Base-by-base conservation (phyloP, 768 basidiomycete genomes). In the Austroboletus eburneus region DNA sequence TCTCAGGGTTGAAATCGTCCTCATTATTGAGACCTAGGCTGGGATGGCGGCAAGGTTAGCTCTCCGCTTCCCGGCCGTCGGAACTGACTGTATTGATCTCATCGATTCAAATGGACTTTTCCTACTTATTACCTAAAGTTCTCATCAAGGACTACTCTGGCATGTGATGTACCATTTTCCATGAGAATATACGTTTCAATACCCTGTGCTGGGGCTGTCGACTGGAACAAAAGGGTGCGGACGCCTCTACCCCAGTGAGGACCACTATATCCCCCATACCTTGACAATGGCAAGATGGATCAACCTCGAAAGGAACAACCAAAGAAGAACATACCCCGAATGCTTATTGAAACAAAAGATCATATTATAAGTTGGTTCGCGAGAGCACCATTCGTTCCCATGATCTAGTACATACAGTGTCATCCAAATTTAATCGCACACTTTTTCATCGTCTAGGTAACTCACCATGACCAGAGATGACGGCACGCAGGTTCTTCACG, bases 271-370 rank as follows among this genome's bases (percentile, higher is more conserved):
- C 83, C 84, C 7, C 85, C 85, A 45, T 86, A 85, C n/a, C 83
- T 85, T 22, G 41, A 34, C 18, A 33, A 7, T 29, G 8, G 12
- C n/a, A 9, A 18, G 21, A 33, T n/a, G 41, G 21, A 20, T 39
- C 17, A 20, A 48, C 49, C 41, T 40, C 17, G 20, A 2, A 45
- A 17, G 2, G 32, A 22, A 38, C 32, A 35, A 3, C 7, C 4
- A 32, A 37, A 9, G 14, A 1, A 37, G 3, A 37, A 59, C 58
- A 12, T 53, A 85, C 80, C 85, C 86, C 2, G 84, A 83, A 58
- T 88, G 87, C 60, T 88, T 88, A 57, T 76, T 32, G 52, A 88
- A 90, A 59, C 87, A 90, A 61, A 87, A 86, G 0, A 85, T 75
- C 9, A 84, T 74, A 33, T 77, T 67, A 50, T 79, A 79, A 4